Percentiles rank a stretch among this genome's conserved stretches.
phyloP scores from a whole-genome alignment of 257 asterid species.

The Solanum sitiens region DNA sequence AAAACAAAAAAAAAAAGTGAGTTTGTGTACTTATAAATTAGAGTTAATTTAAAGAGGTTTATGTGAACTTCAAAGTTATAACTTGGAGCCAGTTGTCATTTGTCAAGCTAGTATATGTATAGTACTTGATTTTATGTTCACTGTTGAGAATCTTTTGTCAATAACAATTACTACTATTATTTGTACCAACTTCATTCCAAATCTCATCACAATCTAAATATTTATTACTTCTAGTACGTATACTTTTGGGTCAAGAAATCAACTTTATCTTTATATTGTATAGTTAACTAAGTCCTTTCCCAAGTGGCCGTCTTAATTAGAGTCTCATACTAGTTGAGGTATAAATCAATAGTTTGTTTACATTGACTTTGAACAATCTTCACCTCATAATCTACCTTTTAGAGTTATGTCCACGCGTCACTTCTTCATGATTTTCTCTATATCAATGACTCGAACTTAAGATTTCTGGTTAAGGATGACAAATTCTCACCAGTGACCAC shows the following conservation, averaged over 20 bases:
- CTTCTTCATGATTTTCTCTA: background rate
- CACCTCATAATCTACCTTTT: no score
- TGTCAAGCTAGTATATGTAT: constrained; percentile 8
- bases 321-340: background rate
- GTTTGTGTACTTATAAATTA: background rate
- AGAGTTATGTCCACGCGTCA: no score
- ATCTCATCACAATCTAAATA: background rate
- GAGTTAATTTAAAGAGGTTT: background rate
- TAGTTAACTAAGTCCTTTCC: background rate
- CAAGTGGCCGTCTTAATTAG: background rate
- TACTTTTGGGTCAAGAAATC: background rate
- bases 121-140: background rate
- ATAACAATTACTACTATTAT: background rate
- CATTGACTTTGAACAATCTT: background rate
- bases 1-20: background rate
- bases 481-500: no score
- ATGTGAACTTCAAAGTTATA: background rate
- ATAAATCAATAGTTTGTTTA: background rate
- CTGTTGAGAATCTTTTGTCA: constrained; percentile 27
- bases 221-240: background rate
- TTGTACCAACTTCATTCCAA: background rate
- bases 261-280: background rate
- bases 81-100: background rate
- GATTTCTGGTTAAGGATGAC: no score
- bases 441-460: no score